phyloP scores from a whole-genome alignment of 2,329 filamentous ascomycete genomes.

The Pseudocercospora macadamiae region DNA sequence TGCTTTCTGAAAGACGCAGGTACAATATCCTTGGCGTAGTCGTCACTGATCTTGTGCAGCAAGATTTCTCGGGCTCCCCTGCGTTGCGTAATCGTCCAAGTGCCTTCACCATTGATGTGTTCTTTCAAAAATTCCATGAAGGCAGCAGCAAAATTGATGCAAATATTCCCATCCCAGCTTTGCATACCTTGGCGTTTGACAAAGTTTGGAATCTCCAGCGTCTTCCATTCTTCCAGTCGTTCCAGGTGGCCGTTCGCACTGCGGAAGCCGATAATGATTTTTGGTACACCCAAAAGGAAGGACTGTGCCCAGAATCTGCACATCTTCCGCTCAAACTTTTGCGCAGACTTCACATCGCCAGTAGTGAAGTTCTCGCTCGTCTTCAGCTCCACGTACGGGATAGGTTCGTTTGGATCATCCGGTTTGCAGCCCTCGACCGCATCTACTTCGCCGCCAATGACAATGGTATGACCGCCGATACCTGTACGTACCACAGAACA shows the following conservation, averaged over 20 bases:
- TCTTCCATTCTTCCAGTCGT: conserved; percentile 76
- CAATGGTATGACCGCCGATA: conserved; percentile 72
- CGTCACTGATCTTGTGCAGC: conserved; percentile 63
- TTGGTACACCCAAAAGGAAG: conserved; percentile 89
- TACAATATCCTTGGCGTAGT: conserved; percentile 23
- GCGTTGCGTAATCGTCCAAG: conserved; percentile 76
- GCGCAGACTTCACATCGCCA: conserved; percentile 65
- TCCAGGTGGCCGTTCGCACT: conserved; percentile 71
- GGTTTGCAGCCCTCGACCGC: conserved; percentile 88
- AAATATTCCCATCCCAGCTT: conserved; percentile 89
- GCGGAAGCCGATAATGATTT: conserved; percentile 88
- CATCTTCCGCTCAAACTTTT: conserved; percentile 85
- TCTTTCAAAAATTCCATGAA: conserved; percentile 63
- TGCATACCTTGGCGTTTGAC: conserved; percentile 68
- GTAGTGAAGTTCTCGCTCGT: conserved; percentile 58
- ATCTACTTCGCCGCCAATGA: conserved; percentile 93
- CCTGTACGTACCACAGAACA: conserved; percentile 91
- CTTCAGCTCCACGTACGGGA: conserved; percentile 95
- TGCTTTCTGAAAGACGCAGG: conserved; percentile 16
- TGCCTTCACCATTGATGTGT: conserved; percentile 64
- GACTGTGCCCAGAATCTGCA: conserved; percentile 93
- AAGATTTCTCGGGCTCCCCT: conserved; percentile 68
- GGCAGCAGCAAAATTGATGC: conserved; percentile 82
- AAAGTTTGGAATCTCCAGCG: conserved; percentile 73
- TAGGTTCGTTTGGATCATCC: conserved; percentile 60